Conservation (phyloP, 1,139 yeast genomes). For the Sugiyamaella sp. region DNA sequence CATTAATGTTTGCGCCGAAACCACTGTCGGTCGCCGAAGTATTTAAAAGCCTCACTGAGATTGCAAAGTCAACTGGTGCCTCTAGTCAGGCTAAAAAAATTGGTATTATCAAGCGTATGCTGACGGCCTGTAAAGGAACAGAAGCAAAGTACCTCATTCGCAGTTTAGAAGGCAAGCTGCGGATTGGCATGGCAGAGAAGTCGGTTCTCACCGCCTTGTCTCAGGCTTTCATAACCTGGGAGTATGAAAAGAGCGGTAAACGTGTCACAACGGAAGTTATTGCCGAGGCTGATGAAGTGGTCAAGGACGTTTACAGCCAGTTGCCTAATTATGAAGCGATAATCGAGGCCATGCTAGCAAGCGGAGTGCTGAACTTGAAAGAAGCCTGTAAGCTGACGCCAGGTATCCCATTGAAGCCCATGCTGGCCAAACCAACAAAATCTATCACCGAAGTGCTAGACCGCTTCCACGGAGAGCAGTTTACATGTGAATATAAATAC, state of each 20-base stretch:
- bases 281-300: constrained; percentile 66
- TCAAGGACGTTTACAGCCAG: constrained; percentile 85
- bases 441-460: constrained; percentile 88
- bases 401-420: constrained; percentile 94
- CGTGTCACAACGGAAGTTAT: constrained; percentile 31
- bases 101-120: constrained; percentile 73
- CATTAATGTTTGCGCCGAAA: constrained; percentile 91
- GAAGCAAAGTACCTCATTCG: constrained; percentile 92
- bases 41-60: constrained; percentile 69
- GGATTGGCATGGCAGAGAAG: constrained; percentile 94
- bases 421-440: constrained; percentile 98
- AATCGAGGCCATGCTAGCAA: constrained; percentile 62
- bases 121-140: constrained; percentile 82
- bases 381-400: constrained; percentile 79
- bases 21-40: constrained; percentile 74
- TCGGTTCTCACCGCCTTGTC: constrained; percentile 83
- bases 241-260: constrained; percentile 40
- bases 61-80: constrained; percentile 80
- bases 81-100: constrained; percentile 81
- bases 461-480: constrained; percentile 78
- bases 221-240: constrained; percentile 74
- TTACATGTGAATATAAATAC: constrained; percentile 94
- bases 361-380: constrained; percentile 67
- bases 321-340: constrained; percentile 89
- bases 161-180: constrained; percentile 86